Conservation (phyloP, 2,329 filamentous ascomycete species). For the Penicillium sp. region DNA sequence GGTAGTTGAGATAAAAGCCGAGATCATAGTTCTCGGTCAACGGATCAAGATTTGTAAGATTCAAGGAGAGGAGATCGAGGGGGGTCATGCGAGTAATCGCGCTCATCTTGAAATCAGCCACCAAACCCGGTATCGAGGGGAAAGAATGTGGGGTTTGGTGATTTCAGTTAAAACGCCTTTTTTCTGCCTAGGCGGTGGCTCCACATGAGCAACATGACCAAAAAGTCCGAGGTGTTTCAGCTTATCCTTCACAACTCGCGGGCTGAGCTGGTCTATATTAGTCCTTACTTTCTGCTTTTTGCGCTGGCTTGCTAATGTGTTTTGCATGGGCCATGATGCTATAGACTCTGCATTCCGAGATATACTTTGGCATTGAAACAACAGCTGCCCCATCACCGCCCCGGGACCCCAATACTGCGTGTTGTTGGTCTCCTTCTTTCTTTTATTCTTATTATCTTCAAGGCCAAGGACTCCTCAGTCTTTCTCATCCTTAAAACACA, state of each 20-base stretch:
- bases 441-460: constrained; percentile 1
- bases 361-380: not conserved
- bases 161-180: constrained; percentile 10
- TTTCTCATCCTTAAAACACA: not conserved
- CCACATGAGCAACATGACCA: not conserved
- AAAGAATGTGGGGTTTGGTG: constrained; percentile 23
- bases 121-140: not conserved
- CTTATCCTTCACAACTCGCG: not conserved
- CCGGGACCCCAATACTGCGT: constrained; percentile 7
- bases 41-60: constrained; percentile 92
- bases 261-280: not conserved
- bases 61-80: constrained; percentile 83
- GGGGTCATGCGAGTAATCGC: constrained; percentile 84
- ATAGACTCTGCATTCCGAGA: constrained; percentile 2
- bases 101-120: constrained; percentile 59
- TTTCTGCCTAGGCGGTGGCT: constrained; percentile 17
- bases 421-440: constrained; percentile 7
- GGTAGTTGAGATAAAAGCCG: constrained; percentile 92
- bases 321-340: constrained; percentile 4
- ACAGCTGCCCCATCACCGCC: constrained; percentile 1
- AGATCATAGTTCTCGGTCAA: constrained; percentile 98
- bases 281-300: constrained; percentile 2
- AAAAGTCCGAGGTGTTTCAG: no score
- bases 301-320: not conserved
- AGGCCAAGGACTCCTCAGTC: not conserved